These are phyloP conservation scores for Penicillium sp. DNA, from an alignment of 2,329 filamentous ascomycete genomes.

Conservation along the genomic window DNA sequence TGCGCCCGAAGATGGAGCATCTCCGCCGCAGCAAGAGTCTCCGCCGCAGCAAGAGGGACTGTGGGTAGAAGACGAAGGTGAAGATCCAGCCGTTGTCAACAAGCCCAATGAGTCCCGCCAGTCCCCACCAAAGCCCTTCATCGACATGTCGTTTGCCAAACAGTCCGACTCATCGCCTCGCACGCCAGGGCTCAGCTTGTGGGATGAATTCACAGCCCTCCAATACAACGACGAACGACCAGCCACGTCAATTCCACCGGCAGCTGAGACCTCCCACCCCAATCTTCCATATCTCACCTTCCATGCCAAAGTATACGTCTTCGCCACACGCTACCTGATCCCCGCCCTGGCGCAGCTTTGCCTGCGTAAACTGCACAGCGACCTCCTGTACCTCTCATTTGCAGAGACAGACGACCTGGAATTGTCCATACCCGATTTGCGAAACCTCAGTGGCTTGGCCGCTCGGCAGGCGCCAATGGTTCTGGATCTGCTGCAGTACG, in stretches of 20 bases:
- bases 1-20: not conserved
- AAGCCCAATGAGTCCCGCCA: not conserved
- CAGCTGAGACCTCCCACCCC: conserved; percentile 10
- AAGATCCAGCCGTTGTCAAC: not conserved
- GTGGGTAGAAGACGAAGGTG: conserved; percentile 5
- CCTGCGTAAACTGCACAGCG: conserved; percentile 40
- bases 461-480: conserved; percentile 35
- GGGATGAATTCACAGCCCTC: conserved; percentile 40
- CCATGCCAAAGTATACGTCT: conserved; percentile 46
- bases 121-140: conserved; percentile 20
- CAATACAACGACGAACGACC: conserved; percentile 32
- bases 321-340: conserved; percentile 44
- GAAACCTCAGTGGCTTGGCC: conserved; percentile 24
- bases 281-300: conserved; percentile 42
- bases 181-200: conserved; percentile 34
- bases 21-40: too few species aligned
- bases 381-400: conserved; percentile 35
- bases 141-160: conserved; percentile 39
- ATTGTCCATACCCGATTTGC: conserved; percentile 10
- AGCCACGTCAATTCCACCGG: conserved; percentile 7
- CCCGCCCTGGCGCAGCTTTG: conserved; percentile 41
- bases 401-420: conserved; percentile 16
- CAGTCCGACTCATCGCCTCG: conserved; percentile 32
- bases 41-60: conserved; percentile 7
- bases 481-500: conserved; percentile 40